Base-by-base conservation (phyloP, 2,329 filamentous ascomycete species). In the Paecilomyces sp. region DNA sequence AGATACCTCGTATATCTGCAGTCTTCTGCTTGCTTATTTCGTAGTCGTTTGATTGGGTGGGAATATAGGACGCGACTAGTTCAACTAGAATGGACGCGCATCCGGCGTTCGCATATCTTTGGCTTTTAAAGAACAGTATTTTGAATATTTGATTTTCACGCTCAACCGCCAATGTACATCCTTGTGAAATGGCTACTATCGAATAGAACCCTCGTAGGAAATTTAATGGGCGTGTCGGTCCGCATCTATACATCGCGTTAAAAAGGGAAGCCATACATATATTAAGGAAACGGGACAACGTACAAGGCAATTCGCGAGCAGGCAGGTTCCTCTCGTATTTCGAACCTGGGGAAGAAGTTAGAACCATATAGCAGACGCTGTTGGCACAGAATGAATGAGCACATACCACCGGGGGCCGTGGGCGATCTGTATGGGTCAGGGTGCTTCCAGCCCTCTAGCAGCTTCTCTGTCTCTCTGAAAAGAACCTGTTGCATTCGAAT, bases 271-370 rank as follows among this genome's bases (percentile, higher is more conserved):
- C 18, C n/a, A 11, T 11, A 25, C 6, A 28, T 28, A 28, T 28
- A 28, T 28, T 5, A 25, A 9, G 7, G 50, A 1, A 22, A n/a
- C 7, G 51, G 51, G n/a, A 18, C 22, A 51, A 62, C 62, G 57
- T 80, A 97, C 93, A 87, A 64, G 91, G 88, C 60, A 95, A 80
- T 66, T 88, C 87, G 34, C 88, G 92, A 60, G 85, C 84, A 34
- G 91, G 90, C 58, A 97, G 75, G 77, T 99, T 99, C 74, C 94
- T 85, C 79, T 97, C 94, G 77, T 89, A 97, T 83, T 97, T 97
- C 65, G 91, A 96, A 66, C 92, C 91, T 96, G 67, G 54, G 61
- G 31, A 51, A 5, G 11, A 41, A 8, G 34, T 57, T 13, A 57
- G 41, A 15, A 47, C 15, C 18, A 18, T 18, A 47, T 15, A 47